Evolutionary conservation across 2,329 filamentous ascomycete genomes (phyloP).

Genomic region (Exophiala dermatitidis): DNA sequence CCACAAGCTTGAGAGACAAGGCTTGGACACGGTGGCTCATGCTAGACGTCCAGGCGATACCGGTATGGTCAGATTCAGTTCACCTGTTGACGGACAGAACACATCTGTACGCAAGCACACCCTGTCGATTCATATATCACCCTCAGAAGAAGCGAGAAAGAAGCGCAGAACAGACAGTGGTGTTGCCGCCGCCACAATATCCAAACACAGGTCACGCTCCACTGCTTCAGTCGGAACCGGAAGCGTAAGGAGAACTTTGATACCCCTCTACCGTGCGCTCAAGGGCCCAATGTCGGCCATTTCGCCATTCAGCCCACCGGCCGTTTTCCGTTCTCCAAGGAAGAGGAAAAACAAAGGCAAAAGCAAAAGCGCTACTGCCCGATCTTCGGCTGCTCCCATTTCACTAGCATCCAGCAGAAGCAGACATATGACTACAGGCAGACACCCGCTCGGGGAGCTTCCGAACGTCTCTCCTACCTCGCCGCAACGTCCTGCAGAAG

Average conservation of each 20-base stretch:
- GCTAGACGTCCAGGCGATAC: no score
- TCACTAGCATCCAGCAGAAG: background rate
- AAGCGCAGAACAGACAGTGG: background rate
- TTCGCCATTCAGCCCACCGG: conserved; percentile 6
- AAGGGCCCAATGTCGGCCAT: background rate
- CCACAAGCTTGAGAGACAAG: background rate
- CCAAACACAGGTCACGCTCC: no score
- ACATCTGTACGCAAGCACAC: background rate
- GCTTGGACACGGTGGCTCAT: no score
- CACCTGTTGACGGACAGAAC: no score
- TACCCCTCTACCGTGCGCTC: background rate
- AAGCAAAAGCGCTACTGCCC: background rate
- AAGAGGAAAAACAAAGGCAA: background rate
- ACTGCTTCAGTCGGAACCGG: no score
- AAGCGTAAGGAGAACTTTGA: background rate
- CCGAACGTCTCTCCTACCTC: conserved; percentile 6
- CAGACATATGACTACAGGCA: no score
- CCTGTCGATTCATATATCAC: background rate
- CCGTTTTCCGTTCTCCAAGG: background rate
- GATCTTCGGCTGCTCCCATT: background rate
- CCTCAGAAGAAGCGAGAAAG: background rate
- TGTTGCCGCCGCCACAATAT: background rate
- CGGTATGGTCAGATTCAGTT: no score
- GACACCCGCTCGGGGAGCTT: conserved; percentile 4
- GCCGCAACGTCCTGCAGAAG: background rate